Percentiles rank a stretch among this genome's conserved stretches.
Evolutionary conservation across 2,329 filamentous ascomycete species (phyloP).

Genomic region (Pseudofabraea citricarpa): DNA sequence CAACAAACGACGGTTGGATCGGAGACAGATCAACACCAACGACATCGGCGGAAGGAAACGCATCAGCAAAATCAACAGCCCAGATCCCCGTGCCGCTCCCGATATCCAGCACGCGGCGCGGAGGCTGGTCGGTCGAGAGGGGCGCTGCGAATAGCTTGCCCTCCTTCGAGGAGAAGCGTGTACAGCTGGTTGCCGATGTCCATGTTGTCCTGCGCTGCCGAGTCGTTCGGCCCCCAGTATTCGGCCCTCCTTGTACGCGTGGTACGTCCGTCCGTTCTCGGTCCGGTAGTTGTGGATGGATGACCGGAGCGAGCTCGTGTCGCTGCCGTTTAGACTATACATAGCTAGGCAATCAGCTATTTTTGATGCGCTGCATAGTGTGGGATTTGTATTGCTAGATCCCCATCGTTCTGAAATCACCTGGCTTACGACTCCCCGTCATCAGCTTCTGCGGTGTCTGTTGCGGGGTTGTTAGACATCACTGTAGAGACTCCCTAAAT

Average conservation of each 20-base stretch:
- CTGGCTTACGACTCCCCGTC: neutral
- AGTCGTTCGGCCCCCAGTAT: conserved; percentile 15
- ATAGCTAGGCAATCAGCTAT: neutral
- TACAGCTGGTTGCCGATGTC: conserved; percentile 15
- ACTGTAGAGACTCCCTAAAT: neutral
- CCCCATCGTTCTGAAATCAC: neutral
- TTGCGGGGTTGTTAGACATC: neutral
- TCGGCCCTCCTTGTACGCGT: conserved; percentile 37
- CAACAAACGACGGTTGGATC: conserved; percentile 37
- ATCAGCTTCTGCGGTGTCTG: neutral
- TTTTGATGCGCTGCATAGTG: too few species aligned
- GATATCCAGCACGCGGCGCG: conserved; percentile 29
- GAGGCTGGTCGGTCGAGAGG: conserved; percentile 20
- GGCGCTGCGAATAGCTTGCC: conserved; percentile 14
- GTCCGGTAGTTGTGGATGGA: conserved; percentile 10
- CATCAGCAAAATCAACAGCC: conserved; percentile 26
- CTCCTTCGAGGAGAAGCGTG: conserved; percentile 10
- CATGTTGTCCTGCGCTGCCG: conserved; percentile 12
- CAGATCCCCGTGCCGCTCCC: conserved; percentile 31
- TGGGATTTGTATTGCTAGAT: neutral
- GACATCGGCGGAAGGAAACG: conserved; percentile 20
- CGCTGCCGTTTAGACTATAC: conserved; percentile 1
- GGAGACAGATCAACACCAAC: conserved; percentile 21
- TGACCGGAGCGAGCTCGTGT: conserved; percentile 11
- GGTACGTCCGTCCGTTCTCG: conserved; percentile 42